Evolutionary conservation across 495 filamentous ascomycete species (phyloP), one percentile per base, ranked within the genome.

Genomic region (Chaetomidium leptoderma): DNA sequence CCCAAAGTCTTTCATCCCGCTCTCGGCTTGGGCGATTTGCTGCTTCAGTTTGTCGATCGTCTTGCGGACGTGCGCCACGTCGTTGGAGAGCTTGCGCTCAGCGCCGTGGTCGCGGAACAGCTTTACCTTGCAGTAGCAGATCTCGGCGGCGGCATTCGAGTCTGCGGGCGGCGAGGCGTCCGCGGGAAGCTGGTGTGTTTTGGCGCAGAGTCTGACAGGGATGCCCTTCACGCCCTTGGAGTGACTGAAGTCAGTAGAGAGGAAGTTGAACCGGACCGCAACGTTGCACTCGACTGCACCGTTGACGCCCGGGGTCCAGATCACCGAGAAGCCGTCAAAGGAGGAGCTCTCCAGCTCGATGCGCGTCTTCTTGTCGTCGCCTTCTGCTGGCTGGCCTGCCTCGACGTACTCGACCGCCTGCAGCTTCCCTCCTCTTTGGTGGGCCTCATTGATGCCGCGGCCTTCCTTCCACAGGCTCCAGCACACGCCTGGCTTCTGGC

Each of bases 401-500:
- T 97, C 91, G 16, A 95, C 89, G 63, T 87, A 96, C 69, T 98
- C 93, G 9, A 98, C 92, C 0, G 92, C 93, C 68, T 95, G 88
- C 5, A 95, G 78, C 63, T 88, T 89, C 14, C 90, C 90, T 36
- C 87, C 90, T 47, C 91, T 78, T 66, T 95, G 89, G 63, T 96
- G 90, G 2, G 91, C 89, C 74, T 96, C 90, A 58, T 86, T 95
- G 0, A 84, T 86, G 4, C 92, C 92, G 36, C 92, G 81, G 0
- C 91, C 90, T 68, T 96, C 91, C 66, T 97, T 96, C 93, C 93
- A 98, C 17, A 97, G 69, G 60, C 91, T 90, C 93, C 93, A 98
- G 71, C 89, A 96, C 11, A 86, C 76, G 23, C 82, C 84, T 0
- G 93, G 91, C 54, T 86, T 88, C 53, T 83, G 80, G 60, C 92